Percentiles rank a stretch among this genome's conserved stretches.
Conservation (phyloP, 352 stramenopile genomes). For the Globisporangium rhizosaccharum region DNA sequence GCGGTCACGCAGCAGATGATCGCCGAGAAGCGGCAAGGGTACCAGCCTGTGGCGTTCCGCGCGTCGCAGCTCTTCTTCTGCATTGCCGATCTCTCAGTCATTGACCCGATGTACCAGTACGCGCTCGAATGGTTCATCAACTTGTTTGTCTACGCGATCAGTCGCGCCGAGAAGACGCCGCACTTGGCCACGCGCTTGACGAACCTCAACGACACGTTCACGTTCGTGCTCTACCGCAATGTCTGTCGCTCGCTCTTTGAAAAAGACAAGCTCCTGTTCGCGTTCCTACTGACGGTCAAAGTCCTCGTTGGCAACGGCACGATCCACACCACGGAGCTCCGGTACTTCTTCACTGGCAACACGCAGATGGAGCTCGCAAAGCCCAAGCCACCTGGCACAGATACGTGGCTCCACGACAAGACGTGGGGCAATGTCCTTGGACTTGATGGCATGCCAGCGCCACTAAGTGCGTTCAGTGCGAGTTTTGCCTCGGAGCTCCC, state of each 20-base stretch:
- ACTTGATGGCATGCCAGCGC: conserved; percentile 46
- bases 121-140: conserved; percentile 95
- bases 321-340: conserved; percentile 78
- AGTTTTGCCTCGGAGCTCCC: conserved; percentile 44
- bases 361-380: conserved; percentile 87
- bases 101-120: conserved; percentile 97
- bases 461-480: conserved; percentile 45
- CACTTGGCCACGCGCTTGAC: conserved; percentile 76
- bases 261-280: conserved; percentile 95
- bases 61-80: conserved; percentile 94
- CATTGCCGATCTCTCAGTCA: conserved; percentile 88
- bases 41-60: conserved; percentile 88
- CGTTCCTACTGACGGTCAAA: conserved; percentile 91
- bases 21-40: conserved; percentile 87
- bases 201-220: conserved; percentile 94
- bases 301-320: conserved; percentile 80
- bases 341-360: conserved; percentile 91
- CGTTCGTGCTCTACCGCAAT: conserved; percentile 92
- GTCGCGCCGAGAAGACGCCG: conserved; percentile 67
- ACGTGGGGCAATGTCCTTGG: conserved; percentile 87
- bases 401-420: conserved; percentile 85
- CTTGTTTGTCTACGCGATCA: conserved; percentile 91
- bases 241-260: conserved; percentile 96
- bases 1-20: conserved; percentile 92
- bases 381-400: conserved; percentile 51